Percentiles rank a stretch among this genome's conserved stretches.
Conservation (phyloP, 2,329 filamentous ascomycete species). For the Penicillium sp. region DNA sequence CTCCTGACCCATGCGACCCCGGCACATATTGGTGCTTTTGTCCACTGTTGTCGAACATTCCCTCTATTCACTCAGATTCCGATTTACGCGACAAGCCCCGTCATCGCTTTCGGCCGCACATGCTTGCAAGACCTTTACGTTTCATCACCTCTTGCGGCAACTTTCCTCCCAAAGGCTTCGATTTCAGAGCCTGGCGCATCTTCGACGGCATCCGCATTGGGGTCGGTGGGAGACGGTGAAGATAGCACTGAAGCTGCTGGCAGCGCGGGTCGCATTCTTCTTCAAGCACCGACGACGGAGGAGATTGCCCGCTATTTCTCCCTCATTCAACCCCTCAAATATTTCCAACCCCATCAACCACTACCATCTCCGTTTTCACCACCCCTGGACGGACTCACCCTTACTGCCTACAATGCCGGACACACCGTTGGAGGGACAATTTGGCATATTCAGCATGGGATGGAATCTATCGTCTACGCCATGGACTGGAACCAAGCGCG, state of each 20-base stretch:
- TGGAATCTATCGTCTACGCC: constrained; percentile 96
- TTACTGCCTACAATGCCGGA: constrained; percentile 95
- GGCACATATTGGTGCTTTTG: constrained; percentile 88
- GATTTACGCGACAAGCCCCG: constrained; percentile 89
- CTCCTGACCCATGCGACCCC: constrained; percentile 93
- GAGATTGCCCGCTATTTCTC: constrained; percentile 94
- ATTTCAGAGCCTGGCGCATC: constrained; percentile 60
- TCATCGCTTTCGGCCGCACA: constrained; percentile 89
- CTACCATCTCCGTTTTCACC: constrained; percentile 84
- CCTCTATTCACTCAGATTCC: constrained; percentile 90
- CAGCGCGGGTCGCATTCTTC: constrained; percentile 51
- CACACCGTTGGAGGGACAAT: constrained; percentile 96
- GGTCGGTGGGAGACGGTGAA: constrained; percentile 30
- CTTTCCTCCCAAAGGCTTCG: constrained; percentile 72
- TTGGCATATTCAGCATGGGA: constrained; percentile 96
- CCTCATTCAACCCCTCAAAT: constrained; percentile 88
- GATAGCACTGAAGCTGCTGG: constrained; percentile 33
- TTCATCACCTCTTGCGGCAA: constrained; percentile 83
- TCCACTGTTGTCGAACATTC: constrained; percentile 96
- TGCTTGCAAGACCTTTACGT: constrained; percentile 90
- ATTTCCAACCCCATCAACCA: constrained; percentile 93
- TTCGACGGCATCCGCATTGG: constrained; percentile 39
- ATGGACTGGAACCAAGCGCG: constrained; percentile 98
- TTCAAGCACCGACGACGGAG: constrained; percentile 73
- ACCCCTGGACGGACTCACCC: constrained; percentile 83